Percentiles rank a stretch among this genome's conserved stretches.
phyloP scores from a whole-genome alignment of 306 rosid species.

The Geum urbanum region DNA sequence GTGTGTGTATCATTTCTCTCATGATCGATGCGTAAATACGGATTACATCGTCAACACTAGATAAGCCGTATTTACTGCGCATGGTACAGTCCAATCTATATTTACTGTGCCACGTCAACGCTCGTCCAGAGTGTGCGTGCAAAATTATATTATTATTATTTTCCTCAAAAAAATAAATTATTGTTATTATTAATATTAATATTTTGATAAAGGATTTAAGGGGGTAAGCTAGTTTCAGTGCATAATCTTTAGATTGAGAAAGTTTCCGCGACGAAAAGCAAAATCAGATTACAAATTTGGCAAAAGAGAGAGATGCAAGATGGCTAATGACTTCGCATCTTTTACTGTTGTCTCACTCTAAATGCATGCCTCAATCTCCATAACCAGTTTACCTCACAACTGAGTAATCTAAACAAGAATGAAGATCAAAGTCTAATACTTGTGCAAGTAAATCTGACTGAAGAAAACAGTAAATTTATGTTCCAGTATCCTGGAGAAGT shows the following conservation, averaged over 20 bases:
- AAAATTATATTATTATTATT: too few relatives aligned
- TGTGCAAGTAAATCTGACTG: slow-evolving; percentile 18
- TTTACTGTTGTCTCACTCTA: neutral
- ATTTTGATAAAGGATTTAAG: too few relatives aligned
- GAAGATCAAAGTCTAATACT: neutral
- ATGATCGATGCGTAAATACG: neutral
- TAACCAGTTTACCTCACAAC: neutral
- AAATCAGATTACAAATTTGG: neutral
- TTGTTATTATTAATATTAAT: too few relatives aligned
- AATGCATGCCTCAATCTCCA: neutral
- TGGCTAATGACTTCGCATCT: neutral
- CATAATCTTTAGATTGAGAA: too few relatives aligned
- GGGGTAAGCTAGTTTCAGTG: too few relatives aligned
- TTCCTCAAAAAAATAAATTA: too few relatives aligned
- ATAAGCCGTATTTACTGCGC: neutral
- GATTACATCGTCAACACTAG: neutral
- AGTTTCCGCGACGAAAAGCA: neutral
- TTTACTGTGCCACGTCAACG: neutral
- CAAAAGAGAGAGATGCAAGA: neutral
- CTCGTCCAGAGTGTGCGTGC: neutral
- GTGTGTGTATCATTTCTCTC: neutral
- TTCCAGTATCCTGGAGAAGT: slow-evolving; percentile 25
- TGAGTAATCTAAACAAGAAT: neutral
- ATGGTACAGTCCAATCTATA: neutral
- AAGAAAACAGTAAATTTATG: slow-evolving; percentile 22